phyloP scores from a whole-genome alignment of 2,329 filamentous ascomycete species.

The Neonectria ditissima region DNA sequence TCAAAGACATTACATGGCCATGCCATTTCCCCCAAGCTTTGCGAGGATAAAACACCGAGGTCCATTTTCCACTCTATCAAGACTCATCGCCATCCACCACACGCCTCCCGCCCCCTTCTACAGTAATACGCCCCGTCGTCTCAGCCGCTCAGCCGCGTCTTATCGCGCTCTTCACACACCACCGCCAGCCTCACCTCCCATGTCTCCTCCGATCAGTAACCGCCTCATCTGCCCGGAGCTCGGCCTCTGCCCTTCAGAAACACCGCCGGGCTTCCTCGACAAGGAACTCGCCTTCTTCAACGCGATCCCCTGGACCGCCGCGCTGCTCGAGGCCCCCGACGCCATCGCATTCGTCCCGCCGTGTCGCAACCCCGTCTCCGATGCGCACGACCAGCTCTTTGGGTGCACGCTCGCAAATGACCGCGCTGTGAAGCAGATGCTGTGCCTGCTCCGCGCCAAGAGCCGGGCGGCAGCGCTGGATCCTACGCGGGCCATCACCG shows the following conservation, averaged over 20 bases:
- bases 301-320: conserved; percentile 52
- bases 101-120: conserved; percentile 24
- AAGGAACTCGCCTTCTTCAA: conserved; percentile 49
- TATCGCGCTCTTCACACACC: conserved; percentile 16
- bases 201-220: conserved; percentile 35
- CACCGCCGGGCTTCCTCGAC: conserved; percentile 43
- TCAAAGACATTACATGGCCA: conserved; percentile 18
- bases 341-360: conserved; percentile 50
- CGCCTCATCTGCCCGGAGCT: conserved; percentile 49
- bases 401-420: conserved; percentile 46
- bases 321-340: conserved; percentile 43
- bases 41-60: conserved; percentile 23
- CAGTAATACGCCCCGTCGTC: conserved; percentile 8
- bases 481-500: conserved; percentile 42
- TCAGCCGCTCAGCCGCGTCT: neutral
- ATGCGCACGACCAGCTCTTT: conserved; percentile 51
- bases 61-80: conserved; percentile 28
- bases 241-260: conserved; percentile 43
- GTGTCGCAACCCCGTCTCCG: conserved; percentile 47
- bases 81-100: conserved; percentile 21
- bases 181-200: conserved; percentile 28
- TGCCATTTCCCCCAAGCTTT: conserved; percentile 28
- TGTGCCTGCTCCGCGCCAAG: conserved; percentile 49
- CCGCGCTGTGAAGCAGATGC: conserved; percentile 48
- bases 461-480: conserved; percentile 42